These are phyloP conservation scores for Sporothrix luriei DNA, from an alignment of 2,329 filamentous ascomycete species.

Conservation along the genomic window DNA sequence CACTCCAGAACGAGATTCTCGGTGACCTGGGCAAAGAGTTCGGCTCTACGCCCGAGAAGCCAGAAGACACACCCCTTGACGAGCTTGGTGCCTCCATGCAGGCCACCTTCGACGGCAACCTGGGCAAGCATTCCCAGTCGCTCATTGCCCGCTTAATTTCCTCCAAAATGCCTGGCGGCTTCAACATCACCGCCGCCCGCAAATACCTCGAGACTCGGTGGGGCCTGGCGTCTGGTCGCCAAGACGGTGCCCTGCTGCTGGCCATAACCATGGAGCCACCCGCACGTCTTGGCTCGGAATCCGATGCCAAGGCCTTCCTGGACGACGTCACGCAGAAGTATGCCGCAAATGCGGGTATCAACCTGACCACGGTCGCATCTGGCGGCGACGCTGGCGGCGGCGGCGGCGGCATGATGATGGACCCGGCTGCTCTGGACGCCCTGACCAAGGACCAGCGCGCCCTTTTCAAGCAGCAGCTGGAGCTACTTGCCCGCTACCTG, in stretches of 20 bases:
- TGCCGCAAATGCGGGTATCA: constrained; percentile 79
- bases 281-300: constrained; percentile 83
- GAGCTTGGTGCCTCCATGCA: constrained; percentile 96
- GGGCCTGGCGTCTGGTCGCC: constrained; percentile 82
- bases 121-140: constrained; percentile 94
- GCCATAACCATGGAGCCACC: constrained; percentile 92
- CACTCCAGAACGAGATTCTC: constrained; percentile 96
- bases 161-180: constrained; percentile 98
- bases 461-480: constrained; percentile 97
- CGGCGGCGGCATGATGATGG: constrained; percentile 98
- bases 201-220: constrained; percentile 95
- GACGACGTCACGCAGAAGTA: constrained; percentile 90
- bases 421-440: constrained; percentile 93
- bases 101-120: constrained; percentile 96
- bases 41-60: constrained; percentile 95
- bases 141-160: constrained; percentile 93
- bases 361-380: constrained; percentile 72
- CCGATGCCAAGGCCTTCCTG: constrained; percentile 88
- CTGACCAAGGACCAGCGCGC: constrained; percentile 95
- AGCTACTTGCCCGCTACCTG: constrained; percentile 90
- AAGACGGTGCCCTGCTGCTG: constrained; percentile 86
- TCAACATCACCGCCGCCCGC: constrained; percentile 94
- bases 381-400: constrained; percentile 71
- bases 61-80: constrained; percentile 94
- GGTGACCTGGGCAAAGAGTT: constrained; percentile 98